phyloP scores from a whole-genome alignment of 306 rosid species.

The Citrullus amarus region DNA sequence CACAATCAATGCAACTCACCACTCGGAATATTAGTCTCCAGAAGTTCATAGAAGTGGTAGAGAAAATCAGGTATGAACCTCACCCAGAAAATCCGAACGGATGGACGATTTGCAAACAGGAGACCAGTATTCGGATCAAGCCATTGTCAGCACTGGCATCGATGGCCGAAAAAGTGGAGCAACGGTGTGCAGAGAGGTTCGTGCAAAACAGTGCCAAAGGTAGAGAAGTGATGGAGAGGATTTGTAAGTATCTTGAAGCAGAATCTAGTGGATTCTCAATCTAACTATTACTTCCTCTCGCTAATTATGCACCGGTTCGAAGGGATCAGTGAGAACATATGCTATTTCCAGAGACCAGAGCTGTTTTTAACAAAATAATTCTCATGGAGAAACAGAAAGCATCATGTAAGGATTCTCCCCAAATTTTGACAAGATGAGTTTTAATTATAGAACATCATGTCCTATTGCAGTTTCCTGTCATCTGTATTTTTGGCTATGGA shows the following conservation, averaged over 20 bases:
- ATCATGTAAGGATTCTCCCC: not conserved
- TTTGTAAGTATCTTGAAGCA: slow-evolving; percentile 83
- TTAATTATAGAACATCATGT: not conserved
- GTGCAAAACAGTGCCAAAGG: slow-evolving; percentile 78
- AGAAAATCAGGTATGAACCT: slow-evolving; percentile 15
- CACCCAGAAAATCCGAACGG: slow-evolving; percentile 17
- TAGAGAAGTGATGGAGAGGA: slow-evolving; percentile 92
- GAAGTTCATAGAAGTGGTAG: slow-evolving; percentile 15
- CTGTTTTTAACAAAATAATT: slow-evolving; percentile 12
- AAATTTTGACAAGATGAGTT: not conserved
- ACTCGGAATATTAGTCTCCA: slow-evolving; percentile 15
- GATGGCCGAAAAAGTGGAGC: slow-evolving; percentile 86
- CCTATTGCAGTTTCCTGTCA: not conserved
- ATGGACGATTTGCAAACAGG: slow-evolving; percentile 79
- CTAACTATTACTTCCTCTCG: slow-evolving; percentile 15
- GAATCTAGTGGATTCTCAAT: slow-evolving; percentile 43
- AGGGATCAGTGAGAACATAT: not conserved
- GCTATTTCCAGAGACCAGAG: slow-evolving; percentile 1
- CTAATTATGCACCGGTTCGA: not conserved
- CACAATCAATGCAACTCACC: slow-evolving; percentile 15
- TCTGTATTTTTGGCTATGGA: not conserved
- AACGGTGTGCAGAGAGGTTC: slow-evolving; percentile 66
- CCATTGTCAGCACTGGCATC: slow-evolving; percentile 76
- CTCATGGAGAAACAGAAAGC: slow-evolving; percentile 1
- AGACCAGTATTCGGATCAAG: slow-evolving; percentile 63